phyloP scores from a whole-genome alignment of 352 stramenopile genomes.

The Pythium volutum region DNA sequence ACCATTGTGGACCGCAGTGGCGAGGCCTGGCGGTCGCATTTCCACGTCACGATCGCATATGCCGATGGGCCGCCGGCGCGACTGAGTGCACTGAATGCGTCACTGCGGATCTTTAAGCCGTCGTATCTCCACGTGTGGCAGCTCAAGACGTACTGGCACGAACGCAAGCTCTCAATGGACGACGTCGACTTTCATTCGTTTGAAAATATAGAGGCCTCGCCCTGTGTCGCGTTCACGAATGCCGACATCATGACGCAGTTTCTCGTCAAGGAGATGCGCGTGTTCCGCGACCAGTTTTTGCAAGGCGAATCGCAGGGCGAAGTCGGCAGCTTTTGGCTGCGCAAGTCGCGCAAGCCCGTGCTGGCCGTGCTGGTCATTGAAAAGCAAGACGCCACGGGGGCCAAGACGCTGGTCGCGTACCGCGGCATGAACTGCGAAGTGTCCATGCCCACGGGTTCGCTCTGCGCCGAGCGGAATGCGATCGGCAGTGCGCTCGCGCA shows the following conservation, averaged over 20 bases:
- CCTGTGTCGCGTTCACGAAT: slow-evolving; percentile 79
- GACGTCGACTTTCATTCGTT: slow-evolving; percentile 97
- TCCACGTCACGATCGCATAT: slow-evolving; percentile 96
- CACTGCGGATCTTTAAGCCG: slow-evolving; percentile 92
- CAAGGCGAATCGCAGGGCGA: slow-evolving; percentile 77
- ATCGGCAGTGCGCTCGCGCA: slow-evolving; percentile 96
- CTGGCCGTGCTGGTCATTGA: slow-evolving; percentile 96
- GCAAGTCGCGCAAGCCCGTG: slow-evolving; percentile 98
- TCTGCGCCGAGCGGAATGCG: slow-evolving; percentile 97
- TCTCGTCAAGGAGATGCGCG: slow-evolving; percentile 93
- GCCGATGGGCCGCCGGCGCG: slow-evolving; percentile 94
- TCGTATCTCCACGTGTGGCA: slow-evolving; percentile 98
- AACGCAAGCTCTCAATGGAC: slow-evolving; percentile 91
- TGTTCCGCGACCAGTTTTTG: slow-evolving; percentile 84
- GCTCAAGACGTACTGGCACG: slow-evolving; percentile 99
- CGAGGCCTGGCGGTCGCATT: slow-evolving; percentile 92
- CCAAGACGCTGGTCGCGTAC: slow-evolving; percentile 78
- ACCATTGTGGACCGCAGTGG: slow-evolving; percentile 88
- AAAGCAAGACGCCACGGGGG: slow-evolving; percentile 47
- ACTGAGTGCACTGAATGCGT: slow-evolving; percentile 95
- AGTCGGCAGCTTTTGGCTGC: slow-evolving; percentile 95
- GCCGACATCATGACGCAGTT: slow-evolving; percentile 79
- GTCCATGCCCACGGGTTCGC: slow-evolving; percentile 93
- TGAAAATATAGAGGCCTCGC: slow-evolving; percentile 96
- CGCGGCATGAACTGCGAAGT: slow-evolving; percentile 99